Evolutionary conservation across 495 filamentous ascomycete species (phyloP), one percentile per base, ranked within the genome.

Genomic region (Choiromyces venosus): DNA sequence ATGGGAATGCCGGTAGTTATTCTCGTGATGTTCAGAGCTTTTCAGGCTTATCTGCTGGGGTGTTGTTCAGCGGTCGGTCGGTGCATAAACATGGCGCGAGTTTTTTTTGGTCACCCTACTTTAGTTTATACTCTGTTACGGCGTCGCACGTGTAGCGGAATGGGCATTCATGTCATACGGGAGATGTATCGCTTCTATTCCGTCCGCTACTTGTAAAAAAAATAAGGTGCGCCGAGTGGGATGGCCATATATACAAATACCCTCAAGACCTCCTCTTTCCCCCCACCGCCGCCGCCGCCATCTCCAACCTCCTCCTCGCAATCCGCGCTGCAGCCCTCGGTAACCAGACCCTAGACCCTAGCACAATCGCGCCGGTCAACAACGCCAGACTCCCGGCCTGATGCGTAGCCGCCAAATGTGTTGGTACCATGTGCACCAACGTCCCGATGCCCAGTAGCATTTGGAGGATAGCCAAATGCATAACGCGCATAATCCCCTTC

Each of bases 331-430:
- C 74, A 67, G 76, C 70, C 37, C 73, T 77, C 4, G 79, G 79
- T 52, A 80, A 35, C 79, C 79, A 80, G 10, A 80, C 79, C 25
- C 78, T 74, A 16, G 73, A 77, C 10, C 91, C 93, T 36, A 96
- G 82, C 2, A 97, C 87, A 38, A 97, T 82, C 0, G 89, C 88
- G 64, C 93, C 93, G 0, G 93, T 95, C 70, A 99, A 83, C 37
- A 99, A 83, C 40, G 93, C 92, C 74, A 99, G 83, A 68, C 89
- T 91, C 18, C 96, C 95, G 1, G 96, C 96, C 84, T 99, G 95
- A 82, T 99, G 95, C 56, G 92, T 89, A 12, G 95, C 93, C 12
- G 95, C 95, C 29, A 99, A 83, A 40, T 91, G 91, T 19, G 89
- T 91, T 7, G 95, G 95, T 14, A 98, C 93, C 67, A 98, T 88